Conservation (phyloP, 257 asterid species). For the Forsythia suspensa region DNA sequence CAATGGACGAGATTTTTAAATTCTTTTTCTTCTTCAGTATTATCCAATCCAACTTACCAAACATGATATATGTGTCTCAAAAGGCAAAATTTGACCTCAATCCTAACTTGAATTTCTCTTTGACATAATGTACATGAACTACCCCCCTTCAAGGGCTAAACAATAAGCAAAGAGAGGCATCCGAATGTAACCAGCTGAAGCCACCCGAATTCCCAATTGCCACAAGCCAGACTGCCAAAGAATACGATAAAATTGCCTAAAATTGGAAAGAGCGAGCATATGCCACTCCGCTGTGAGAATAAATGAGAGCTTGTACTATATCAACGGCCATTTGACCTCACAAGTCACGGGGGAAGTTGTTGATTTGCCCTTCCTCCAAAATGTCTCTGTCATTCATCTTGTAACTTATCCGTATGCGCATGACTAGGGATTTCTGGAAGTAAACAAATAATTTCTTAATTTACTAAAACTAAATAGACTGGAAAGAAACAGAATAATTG, state of each 20-base stretch:
- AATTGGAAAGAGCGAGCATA: conserved; percentile 26
- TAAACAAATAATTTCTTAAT: conserved; percentile 17
- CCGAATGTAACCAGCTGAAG: conserved; percentile 22
- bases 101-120: conserved; percentile 26
- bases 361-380: conserved; percentile 92
- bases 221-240: conserved; percentile 22
- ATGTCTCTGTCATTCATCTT: conserved; percentile 68
- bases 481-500: background rate
- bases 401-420: conserved; percentile 84
- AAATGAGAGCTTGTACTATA: conserved; percentile 6
- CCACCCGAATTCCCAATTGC: conserved; percentile 21
- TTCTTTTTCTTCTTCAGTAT: background rate
- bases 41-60: background rate
- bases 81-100: conserved; percentile 36
- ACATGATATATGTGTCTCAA: conserved; percentile 26
- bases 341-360: conserved; percentile 75
- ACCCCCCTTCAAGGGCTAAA: conserved; percentile 27
- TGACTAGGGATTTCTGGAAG: conserved; percentile 83
- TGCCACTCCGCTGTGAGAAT: conserved; percentile 24
- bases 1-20: background rate
- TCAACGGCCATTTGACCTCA: conserved; percentile 28
- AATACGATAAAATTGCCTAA: conserved; percentile 24
- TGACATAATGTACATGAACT: conserved; percentile 51
- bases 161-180: conserved; percentile 20
- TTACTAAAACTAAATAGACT: conserved; percentile 1